A percentile compares a stretch with the other conserved stretches of the same genome.
These are phyloP conservation scores for Paraglomus brasilianum DNA, from an alignment of 192 early-diverging fungal genomes.

Conservation along the genomic window DNA sequence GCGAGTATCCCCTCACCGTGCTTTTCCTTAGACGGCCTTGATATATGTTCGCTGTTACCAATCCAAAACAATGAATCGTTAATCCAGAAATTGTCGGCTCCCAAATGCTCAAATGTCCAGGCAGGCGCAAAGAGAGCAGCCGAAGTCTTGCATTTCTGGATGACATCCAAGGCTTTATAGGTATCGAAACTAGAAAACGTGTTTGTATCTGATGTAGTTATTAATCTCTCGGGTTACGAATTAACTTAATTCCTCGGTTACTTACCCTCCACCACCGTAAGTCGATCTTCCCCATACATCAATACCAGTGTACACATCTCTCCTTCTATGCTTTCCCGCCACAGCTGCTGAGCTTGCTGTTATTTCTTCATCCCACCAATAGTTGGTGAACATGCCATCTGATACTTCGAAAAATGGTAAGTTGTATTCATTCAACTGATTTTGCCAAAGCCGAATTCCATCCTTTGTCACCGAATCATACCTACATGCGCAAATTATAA, in stretches of 20 bases:
- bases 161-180: constrained; percentile 51
- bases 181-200: constrained; percentile 29
- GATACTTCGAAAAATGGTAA: constrained; percentile 51
- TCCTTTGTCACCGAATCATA: constrained; percentile 57
- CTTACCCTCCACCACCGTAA: constrained; percentile 54
- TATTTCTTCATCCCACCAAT: constrained; percentile 32
- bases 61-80: constrained; percentile 58
- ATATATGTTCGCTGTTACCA: constrained; percentile 22
- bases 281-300: constrained; percentile 70
- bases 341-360: constrained; percentile 35
- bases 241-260: neutral
- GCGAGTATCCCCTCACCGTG: too few species aligned
- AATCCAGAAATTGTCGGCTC: constrained; percentile 42
- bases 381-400: constrained; percentile 47
- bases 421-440: constrained; percentile 52
- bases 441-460: constrained; percentile 60
- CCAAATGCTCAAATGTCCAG: constrained; percentile 63
- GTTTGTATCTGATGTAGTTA: constrained; percentile 27
- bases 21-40: neutral
- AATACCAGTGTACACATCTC: constrained; percentile 60
- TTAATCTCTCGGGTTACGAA: neutral
- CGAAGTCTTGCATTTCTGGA: constrained; percentile 42
- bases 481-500: constrained; percentile 5
- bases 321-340: constrained; percentile 37
- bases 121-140: constrained; percentile 63